Base-by-base conservation (phyloP, 805 yeast genomes). In the Yamadazyma phyllophila region DNA sequence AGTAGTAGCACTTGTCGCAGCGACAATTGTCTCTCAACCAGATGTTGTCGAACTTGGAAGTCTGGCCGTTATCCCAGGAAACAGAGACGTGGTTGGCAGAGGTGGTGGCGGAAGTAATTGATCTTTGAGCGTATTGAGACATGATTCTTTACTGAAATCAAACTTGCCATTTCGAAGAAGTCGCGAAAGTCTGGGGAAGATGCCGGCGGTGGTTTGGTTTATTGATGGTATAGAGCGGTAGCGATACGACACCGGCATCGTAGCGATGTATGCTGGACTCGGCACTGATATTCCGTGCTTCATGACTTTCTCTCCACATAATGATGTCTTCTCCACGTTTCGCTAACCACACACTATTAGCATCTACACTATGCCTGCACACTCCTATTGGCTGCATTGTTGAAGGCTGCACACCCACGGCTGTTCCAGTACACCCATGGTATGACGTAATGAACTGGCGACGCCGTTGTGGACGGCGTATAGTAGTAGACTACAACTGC, bases 21-120 rank as follows among this genome's bases (percentile, higher is more conserved):
- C 75, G 83, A 53, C 88, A 83, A 53, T 76, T 73, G 59, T 83
- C 88, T 39, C 88, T 66, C 14, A 83, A 67, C 88, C 88, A 83
- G 38, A 83, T 70, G 57, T 74, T 59, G 56, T 79, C 81, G 47
- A 46, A 63, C n/a, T 11, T 10, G 9, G 27, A 26, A 16, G 33
- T 37, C 43, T 26, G 17, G 17, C 43, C 41, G 26, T 41, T 15
- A 14, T 31, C 26, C 42, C 37, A 40, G 5, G 40, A n/a, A 26
- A 33, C 32, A 3, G 12, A 24, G 13, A 41, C 27, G 24, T 39
- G 41, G 35, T 8, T 2, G 4, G 9, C 34, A 5, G 13, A 13
- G n/a, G 24, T 14, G 8, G 13, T 14, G 14, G 38, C 27, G 7
- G 9, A 15, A 14, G 9, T 29, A 39, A 39, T 29, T 20, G 26